phyloP scores from a whole-genome alignment of 2,329 filamentous ascomycete species.

The Colletotrichum aenigma region DNA sequence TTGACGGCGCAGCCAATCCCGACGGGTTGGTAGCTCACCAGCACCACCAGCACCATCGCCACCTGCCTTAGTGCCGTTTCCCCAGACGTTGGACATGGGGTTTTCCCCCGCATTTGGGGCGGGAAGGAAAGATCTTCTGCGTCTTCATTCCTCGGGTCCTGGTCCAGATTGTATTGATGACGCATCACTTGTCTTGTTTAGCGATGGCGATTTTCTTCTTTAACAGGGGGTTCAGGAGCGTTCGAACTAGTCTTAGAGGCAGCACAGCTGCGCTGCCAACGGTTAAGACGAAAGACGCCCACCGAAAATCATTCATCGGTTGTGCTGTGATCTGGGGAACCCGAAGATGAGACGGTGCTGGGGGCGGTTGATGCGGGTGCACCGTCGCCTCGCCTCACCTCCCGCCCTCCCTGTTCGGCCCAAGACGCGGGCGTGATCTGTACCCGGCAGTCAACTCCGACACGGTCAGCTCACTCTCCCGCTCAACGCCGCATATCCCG shows the following conservation, averaged over 20 bases:
- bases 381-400: neutral
- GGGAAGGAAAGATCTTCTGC: neutral
- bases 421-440: neutral
- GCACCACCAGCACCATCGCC: neutral
- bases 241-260: too few relatives aligned
- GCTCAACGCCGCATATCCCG: neutral
- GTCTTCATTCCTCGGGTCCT: neutral
- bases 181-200: neutral
- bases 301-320: neutral
- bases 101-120: neutral
- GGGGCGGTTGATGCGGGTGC: neutral
- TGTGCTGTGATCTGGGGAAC: neutral
- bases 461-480: neutral
- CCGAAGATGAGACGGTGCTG: neutral
- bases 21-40: neutral
- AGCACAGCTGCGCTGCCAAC: neutral
- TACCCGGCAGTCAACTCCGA: neutral
- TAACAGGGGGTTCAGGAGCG: neutral
- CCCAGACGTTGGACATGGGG: neutral
- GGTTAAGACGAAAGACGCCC: neutral
- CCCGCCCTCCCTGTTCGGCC: neutral
- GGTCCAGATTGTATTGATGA: neutral
- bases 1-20: neutral
- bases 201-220: neutral
- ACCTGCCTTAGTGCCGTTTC: neutral